Conservation (phyloP, 257 asterid species). For the Oldenlandia corymbosa region DNA sequence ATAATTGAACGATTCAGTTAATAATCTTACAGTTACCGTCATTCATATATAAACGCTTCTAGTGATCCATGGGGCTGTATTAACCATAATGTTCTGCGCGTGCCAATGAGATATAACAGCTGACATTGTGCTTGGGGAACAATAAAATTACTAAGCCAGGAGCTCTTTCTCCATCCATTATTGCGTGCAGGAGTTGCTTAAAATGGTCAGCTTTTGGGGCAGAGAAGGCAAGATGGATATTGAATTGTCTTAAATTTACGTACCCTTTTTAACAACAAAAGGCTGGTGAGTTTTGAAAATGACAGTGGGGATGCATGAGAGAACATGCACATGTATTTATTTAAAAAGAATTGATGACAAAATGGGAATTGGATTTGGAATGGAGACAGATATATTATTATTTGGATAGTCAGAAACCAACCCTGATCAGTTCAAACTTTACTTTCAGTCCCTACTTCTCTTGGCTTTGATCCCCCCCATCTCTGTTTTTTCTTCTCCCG, state of each 20-base stretch:
- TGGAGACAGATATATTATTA: too few species aligned
- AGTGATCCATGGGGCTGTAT: too few species aligned
- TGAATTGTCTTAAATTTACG: conserved; percentile 13
- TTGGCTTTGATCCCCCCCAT: conserved; percentile 18
- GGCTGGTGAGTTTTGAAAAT: neutral
- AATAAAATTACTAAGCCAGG: too few species aligned
- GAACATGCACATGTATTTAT: neutral
- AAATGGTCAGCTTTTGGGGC: conserved; percentile 6
- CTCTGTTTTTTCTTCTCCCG: neutral
- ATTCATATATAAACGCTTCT: too few species aligned
- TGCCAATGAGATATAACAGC: too few species aligned
- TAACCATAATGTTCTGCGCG: too few species aligned
- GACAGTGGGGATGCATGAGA: neutral
- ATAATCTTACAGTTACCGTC: too few species aligned
- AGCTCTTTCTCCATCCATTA: neutral
- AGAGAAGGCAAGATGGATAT: conserved; percentile 8
- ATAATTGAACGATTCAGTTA: too few species aligned
- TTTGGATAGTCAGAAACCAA: too few species aligned
- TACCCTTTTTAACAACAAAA: neutral
- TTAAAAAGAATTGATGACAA: conserved; percentile 26
- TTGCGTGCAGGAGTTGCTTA: neutral
- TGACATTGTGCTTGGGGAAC: too few species aligned
- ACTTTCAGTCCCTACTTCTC: conserved; percentile 20
- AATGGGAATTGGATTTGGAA: conserved; percentile 26
- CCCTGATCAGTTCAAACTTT: too few species aligned